These are phyloP conservation scores for Avena atlantica DNA, from an alignment of 176 grass and related monocot genomes.

Conservation along the genomic window DNA sequence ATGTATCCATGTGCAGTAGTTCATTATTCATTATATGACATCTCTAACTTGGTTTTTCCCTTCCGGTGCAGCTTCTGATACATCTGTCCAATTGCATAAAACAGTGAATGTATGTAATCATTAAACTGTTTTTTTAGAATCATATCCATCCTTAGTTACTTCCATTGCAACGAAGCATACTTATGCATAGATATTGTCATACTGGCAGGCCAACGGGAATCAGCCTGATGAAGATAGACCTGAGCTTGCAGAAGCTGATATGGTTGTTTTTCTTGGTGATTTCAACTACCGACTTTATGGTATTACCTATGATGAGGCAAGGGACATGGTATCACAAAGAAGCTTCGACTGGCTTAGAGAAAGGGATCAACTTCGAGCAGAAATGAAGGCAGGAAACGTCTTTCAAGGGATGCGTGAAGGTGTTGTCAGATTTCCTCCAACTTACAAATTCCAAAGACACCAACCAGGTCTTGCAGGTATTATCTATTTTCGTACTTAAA, in stretches of 20 bases:
- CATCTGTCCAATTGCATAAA: constrained; percentile 89
- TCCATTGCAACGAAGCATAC: background rate
- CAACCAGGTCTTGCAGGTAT: constrained; percentile 81
- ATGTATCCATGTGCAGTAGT: constrained; percentile 16
- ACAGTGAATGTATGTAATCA: constrained; percentile 72
- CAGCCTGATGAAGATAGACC: constrained; percentile 70
- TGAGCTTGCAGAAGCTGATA: constrained; percentile 86
- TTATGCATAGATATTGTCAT: constrained; percentile 46
- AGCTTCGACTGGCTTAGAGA: constrained; percentile 99
- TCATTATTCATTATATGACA: constrained; percentile 3
- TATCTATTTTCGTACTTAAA: constrained; percentile 20
- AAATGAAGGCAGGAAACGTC: constrained; percentile 91
- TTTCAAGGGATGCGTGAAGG: constrained; percentile 99
- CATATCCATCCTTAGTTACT: constrained; percentile 17
- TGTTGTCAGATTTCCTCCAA: constrained; percentile 89
- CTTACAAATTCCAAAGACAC: constrained; percentile 96
- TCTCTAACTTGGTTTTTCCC: constrained; percentile 33
- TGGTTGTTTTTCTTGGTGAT: constrained; percentile 98
- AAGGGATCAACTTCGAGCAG: constrained; percentile 86
- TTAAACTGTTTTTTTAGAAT: constrained; percentile 18
- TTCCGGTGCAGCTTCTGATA: constrained; percentile 75
- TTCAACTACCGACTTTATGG: constrained; percentile 94
- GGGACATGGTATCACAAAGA: constrained; percentile 95
- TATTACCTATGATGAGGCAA: constrained; percentile 92
- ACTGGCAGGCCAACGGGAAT: constrained; percentile 64